phyloP scores from a whole-genome alignment of 2,329 filamentous ascomycete species.

The Cladosporium phlei region DNA sequence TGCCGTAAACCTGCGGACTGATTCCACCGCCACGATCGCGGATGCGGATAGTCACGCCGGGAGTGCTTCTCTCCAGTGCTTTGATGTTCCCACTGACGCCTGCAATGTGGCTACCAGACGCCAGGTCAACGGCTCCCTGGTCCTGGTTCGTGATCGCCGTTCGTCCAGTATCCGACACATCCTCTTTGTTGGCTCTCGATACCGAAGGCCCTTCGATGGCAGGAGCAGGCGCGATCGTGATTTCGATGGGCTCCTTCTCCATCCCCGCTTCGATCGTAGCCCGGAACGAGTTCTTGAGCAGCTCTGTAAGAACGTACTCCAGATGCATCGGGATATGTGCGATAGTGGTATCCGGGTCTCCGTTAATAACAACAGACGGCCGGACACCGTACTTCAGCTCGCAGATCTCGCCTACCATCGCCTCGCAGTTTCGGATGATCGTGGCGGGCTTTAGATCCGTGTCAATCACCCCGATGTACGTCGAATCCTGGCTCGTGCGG shows the following conservation, averaged over 20 bases:
- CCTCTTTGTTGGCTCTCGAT: conserved; percentile 14
- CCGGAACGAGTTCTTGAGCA: conserved; percentile 94
- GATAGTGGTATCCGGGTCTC: conserved; percentile 81
- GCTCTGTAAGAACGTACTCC: conserved; percentile 94
- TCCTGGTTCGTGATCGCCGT: conserved; percentile 30
- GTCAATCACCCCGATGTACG: conserved; percentile 93
- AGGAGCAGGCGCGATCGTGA: conserved; percentile 77
- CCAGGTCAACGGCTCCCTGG: conserved; percentile 35
- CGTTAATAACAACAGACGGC: conserved; percentile 74
- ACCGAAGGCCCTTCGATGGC: conserved; percentile 37
- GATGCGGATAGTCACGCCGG: conserved; percentile 91
- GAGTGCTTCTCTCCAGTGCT: conserved; percentile 50
- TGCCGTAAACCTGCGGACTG: conserved; percentile 70
- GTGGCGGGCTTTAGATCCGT: conserved; percentile 76
- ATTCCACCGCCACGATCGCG: conserved; percentile 95
- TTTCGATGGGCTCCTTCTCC: conserved; percentile 75
- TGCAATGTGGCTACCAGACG: conserved; percentile 24
- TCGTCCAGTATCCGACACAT: conserved; percentile 16
- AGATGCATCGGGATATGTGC: conserved; percentile 93
- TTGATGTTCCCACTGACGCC: conserved; percentile 36
- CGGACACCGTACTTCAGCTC: conserved; percentile 92
- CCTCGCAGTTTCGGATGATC: conserved; percentile 78
- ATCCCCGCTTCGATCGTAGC: conserved; percentile 83
- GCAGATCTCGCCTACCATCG: conserved; percentile 91
- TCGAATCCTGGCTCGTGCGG: conserved; percentile 49